Conservation (phyloP, 139 green algal species). For the Chlorella sp. region DNA sequence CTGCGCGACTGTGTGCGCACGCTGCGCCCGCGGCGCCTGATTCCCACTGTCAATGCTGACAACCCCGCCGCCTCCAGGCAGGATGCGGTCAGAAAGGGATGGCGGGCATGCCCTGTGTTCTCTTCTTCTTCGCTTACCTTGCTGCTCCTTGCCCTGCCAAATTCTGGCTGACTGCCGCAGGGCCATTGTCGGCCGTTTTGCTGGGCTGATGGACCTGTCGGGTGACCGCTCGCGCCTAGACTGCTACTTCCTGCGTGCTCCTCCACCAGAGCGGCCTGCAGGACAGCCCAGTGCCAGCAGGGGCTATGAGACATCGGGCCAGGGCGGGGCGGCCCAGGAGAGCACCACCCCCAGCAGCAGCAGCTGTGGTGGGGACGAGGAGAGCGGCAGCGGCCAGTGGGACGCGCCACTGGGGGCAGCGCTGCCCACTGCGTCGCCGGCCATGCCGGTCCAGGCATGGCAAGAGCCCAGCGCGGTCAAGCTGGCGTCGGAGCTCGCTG, state of each 20-base stretch:
- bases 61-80: too few species aligned
- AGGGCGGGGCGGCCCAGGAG: background rate
- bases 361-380: background rate
- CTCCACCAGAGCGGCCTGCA: background rate
- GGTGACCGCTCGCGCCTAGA: conserved; percentile 52
- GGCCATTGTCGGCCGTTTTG: conserved; percentile 61
- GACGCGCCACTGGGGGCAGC: background rate
- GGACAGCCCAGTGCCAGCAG: too few species aligned
- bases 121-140: too few species aligned
- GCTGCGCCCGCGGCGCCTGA: conserved; percentile 53
- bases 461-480: too few species aligned
- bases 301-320: background rate
- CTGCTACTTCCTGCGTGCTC: conserved; percentile 35
- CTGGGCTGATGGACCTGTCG: conserved; percentile 72
- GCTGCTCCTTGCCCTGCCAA: too few species aligned
- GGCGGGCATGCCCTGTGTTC: background rate
- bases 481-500: too few species aligned
- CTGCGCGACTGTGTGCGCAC: conserved; percentile 52
- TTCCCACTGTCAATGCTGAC: conserved; percentile 72
- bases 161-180: too few species aligned
- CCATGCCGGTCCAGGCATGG: too few species aligned
- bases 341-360: background rate
- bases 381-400: background rate
- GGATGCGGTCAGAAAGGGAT: background rate
- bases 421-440: too few species aligned